These are phyloP conservation scores for Rhizopus delemar DNA, from an alignment of 371 early-diverging fungal genomes.

Conservation along the genomic window DNA sequence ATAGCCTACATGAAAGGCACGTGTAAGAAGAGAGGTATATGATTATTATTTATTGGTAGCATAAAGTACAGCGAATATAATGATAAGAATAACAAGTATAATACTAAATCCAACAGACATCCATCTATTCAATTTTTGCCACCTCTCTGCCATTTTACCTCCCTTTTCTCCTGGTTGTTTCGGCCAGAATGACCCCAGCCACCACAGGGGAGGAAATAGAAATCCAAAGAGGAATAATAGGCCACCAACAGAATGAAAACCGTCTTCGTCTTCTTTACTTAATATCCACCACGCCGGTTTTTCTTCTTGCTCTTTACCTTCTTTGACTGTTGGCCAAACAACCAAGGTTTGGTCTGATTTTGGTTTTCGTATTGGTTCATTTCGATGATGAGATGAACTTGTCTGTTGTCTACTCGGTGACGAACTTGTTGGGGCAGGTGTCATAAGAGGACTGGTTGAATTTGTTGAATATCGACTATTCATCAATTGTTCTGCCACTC, in stretches of 20 bases:
- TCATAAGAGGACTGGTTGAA: conserved; percentile 2
- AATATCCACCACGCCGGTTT: conserved; percentile 34
- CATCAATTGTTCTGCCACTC: conserved; percentile 24
- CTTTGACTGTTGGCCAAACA: neutral
- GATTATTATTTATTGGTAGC: neutral
- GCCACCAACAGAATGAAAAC: conserved; percentile 34
- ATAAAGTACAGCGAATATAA: conserved; percentile 32
- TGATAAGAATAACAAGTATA: conserved; percentile 35
- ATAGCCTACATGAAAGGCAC: too few relatives aligned
- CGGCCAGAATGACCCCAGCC: conserved; percentile 47
- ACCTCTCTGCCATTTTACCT: conserved; percentile 49
- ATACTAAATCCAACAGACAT: conserved; percentile 51
- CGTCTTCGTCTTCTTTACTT: conserved; percentile 34
- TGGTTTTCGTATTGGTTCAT: conserved; percentile 4
- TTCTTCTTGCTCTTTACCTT: conserved; percentile 6
- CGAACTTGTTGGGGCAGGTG: conserved; percentile 7
- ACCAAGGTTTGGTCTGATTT: conserved; percentile 4
- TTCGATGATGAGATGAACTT: conserved; percentile 13
- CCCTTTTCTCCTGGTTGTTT: conserved; percentile 27
- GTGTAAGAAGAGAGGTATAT: neutral
- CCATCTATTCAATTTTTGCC: conserved; percentile 42
- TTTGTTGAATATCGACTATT: conserved; percentile 1
- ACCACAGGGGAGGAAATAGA: conserved; percentile 47
- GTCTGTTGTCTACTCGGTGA: conserved; percentile 6
- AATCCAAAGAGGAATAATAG: conserved; percentile 49